Evolutionary conservation across 176 grass and related monocot genomes (phyloP).

Genomic region (Panicum miliaceum): DNA sequence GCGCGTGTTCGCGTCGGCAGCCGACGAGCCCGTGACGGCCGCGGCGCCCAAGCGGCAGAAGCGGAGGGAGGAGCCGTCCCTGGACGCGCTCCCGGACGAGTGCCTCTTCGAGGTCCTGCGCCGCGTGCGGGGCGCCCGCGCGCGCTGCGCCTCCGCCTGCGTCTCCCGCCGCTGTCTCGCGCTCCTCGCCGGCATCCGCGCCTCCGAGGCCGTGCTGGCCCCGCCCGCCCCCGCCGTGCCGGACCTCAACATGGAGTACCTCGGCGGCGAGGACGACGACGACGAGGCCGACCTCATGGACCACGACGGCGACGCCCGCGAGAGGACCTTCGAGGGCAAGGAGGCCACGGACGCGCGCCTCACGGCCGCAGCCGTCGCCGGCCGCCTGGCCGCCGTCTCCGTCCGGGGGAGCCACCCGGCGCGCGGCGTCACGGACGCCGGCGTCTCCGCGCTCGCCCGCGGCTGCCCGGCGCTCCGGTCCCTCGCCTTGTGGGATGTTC

Average conservation of each 20-base stretch:
- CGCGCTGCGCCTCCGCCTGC: constrained; percentile 71
- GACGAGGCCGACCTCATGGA: constrained; percentile 37
- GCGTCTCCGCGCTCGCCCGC: constrained; percentile 67
- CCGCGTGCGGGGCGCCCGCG: constrained; percentile 57
- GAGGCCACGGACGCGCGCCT: constrained; percentile 76
- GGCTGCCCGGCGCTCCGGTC: constrained; percentile 66
- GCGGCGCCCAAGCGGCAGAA: constrained; percentile 50
- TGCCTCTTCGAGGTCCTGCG: constrained; percentile 96
- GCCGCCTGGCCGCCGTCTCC: constrained; percentile 59
- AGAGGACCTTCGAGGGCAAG: constrained; percentile 61
- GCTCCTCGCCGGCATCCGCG: constrained; percentile 68
- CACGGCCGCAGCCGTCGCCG: constrained; percentile 61
- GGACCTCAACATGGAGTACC: constrained; percentile 70
- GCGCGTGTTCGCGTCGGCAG: constrained; percentile 55
- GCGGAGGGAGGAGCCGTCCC: constrained; percentile 48
- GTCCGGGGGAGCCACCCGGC: constrained; percentile 68
- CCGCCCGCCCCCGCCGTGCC: constrained; percentile 40
- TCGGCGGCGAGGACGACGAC: constrained; percentile 38
- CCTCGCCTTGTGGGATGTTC: constrained; percentile 70
- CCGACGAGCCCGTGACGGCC: constrained; percentile 8
- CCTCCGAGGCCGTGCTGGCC: constrained; percentile 55
- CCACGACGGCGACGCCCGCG: constrained; percentile 10
- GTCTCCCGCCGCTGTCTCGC: constrained; percentile 87
- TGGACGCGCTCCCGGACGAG: constrained; percentile 81
- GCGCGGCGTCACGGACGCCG: constrained; percentile 75